Conservation (phyloP, 1,139 yeast genomes). For the Meyerozyma elateridarum region DNA sequence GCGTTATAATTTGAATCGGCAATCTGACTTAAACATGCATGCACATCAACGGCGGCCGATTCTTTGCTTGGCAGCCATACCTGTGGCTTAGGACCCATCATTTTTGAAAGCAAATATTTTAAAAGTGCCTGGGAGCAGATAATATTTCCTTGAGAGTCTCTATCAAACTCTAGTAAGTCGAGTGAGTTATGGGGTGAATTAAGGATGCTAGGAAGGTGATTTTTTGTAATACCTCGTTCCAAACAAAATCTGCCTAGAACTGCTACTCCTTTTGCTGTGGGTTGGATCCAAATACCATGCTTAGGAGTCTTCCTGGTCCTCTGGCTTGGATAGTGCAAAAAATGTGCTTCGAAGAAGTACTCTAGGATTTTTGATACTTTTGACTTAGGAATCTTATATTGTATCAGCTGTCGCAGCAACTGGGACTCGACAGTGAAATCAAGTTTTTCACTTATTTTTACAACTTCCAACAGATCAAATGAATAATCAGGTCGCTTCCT, state of each 20-base stretch:
- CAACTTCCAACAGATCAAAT: conserved; percentile 51
- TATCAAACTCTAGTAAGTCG: conserved; percentile 64
- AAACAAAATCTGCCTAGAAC: conserved; percentile 57
- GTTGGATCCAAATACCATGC: conserved; percentile 52
- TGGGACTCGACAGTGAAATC: conserved; percentile 44
- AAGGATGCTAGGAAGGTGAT: conserved; percentile 42
- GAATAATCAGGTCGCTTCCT: conserved; percentile 30
- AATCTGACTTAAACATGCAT: neutral
- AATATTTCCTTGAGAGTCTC: conserved; percentile 61
- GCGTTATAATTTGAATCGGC: too few species aligned
- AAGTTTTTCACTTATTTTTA: conserved; percentile 46
- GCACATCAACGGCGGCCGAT: neutral
- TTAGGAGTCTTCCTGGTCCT: conserved; percentile 54
- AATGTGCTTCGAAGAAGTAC: conserved; percentile 59
- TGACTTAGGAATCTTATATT: too few species aligned
- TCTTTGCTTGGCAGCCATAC: conserved; percentile 50
- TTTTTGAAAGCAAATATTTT: conserved; percentile 55
- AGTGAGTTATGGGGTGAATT: conserved; percentile 61
- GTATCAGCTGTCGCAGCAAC: too few species aligned
- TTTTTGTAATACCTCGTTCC: conserved; percentile 46
- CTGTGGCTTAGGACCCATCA: conserved; percentile 68
- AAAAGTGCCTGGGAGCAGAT: conserved; percentile 61
- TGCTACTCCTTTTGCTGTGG: conserved; percentile 89
- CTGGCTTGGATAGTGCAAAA: conserved; percentile 74
- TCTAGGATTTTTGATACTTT: conserved; percentile 54